Conservation (phyloP, 2,329 filamentous ascomycete genomes). For the Xylariaceae sp. region DNA sequence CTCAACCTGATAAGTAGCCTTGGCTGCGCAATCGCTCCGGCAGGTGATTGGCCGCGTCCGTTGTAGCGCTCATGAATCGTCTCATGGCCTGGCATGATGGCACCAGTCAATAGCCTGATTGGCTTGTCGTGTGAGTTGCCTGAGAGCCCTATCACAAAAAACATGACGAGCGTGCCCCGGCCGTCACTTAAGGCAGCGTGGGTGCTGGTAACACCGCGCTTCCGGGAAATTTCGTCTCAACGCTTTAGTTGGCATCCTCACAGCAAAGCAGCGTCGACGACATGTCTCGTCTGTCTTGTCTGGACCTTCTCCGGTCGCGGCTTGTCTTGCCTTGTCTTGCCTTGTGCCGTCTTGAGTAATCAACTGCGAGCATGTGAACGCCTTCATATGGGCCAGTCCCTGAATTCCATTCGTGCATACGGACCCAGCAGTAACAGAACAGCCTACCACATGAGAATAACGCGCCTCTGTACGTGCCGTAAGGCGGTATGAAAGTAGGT, state of each 20-base stretch:
- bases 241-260: neutral
- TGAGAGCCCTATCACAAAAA: neutral
- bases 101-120: conserved; percentile 14
- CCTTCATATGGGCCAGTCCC: neutral
- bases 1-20: conserved; percentile 30
- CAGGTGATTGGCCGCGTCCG: conserved; percentile 25
- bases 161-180: neutral
- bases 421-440: neutral
- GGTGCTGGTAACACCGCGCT: neutral
- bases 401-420: neutral
- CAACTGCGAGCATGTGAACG: neutral
- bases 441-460: neutral
- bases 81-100: conserved; percentile 30
- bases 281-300: neutral
- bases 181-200: neutral
- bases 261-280: neutral
- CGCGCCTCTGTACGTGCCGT: neutral
- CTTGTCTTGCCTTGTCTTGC: neutral
- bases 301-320: neutral
- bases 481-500: neutral
- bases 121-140: neutral
- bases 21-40: conserved; percentile 28
- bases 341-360: neutral
- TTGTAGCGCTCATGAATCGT: conserved; percentile 30
- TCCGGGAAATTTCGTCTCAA: neutral